These are phyloP conservation scores for Claviceps pazoutovae DNA, from an alignment of 2,329 filamentous ascomycete genomes.

Conservation along the genomic window DNA sequence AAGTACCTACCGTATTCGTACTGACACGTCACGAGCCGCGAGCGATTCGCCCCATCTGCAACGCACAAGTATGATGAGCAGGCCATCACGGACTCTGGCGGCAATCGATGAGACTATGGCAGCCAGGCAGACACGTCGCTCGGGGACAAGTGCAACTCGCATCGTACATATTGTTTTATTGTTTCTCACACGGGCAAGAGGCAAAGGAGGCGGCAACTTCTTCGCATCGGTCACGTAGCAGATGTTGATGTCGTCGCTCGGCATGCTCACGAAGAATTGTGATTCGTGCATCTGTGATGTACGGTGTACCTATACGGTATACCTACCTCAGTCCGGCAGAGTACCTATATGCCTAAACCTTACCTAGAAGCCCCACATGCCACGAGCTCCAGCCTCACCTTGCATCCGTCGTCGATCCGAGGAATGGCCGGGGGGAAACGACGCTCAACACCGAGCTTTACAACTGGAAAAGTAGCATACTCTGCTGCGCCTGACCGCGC, in stretches of 20 bases:
- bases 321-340: too few relatives aligned
- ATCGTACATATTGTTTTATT: too few relatives aligned
- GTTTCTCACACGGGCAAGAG: background rate
- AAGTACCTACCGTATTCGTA: background rate
- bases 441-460: background rate
- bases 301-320: too few relatives aligned
- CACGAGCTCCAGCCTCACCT: too few relatives aligned
- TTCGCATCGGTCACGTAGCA: too few relatives aligned
- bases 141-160: background rate
- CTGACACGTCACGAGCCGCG: background rate
- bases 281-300: too few relatives aligned
- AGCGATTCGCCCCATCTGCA: background rate
- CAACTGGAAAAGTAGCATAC: background rate
- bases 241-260: too few relatives aligned
- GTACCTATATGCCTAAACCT: too few relatives aligned
- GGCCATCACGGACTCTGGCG: background rate
- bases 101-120: background rate
- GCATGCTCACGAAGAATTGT: too few relatives aligned
- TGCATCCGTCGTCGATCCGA: background rate
- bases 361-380: background rate
- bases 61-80: background rate
- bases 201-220: background rate
- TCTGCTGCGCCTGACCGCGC: background rate
- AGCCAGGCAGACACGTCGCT: background rate
- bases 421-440: background rate